Conservation (phyloP, 495 filamentous ascomycete genomes). For the Penicillium paxilli region DNA sequence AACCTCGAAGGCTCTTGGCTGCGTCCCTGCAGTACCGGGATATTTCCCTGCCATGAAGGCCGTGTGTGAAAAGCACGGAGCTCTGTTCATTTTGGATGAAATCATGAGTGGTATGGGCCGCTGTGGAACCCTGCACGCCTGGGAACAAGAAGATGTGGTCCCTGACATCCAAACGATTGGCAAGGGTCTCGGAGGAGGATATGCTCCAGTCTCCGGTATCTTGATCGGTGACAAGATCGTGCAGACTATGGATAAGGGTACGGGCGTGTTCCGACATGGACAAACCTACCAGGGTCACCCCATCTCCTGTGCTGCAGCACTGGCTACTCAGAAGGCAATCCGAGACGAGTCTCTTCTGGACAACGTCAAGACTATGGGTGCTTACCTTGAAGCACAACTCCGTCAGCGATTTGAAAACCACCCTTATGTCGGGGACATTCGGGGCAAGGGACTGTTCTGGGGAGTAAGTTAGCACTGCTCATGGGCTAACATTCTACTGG, state of each 20-base stretch:
- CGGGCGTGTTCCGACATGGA: conserved; percentile 54
- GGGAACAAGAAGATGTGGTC: conserved; percentile 61
- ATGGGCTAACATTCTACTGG: neutral
- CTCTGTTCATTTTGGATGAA: conserved; percentile 72
- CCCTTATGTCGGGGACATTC: conserved; percentile 55
- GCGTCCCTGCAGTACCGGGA: conserved; percentile 60
- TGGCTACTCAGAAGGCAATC: conserved; percentile 56
- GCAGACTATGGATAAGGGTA: conserved; percentile 53
- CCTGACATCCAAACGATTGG: conserved; percentile 72
- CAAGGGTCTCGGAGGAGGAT: conserved; percentile 68
- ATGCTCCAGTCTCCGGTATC: conserved; percentile 61
- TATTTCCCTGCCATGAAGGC: conserved; percentile 64
- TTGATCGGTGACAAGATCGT: conserved; percentile 56
- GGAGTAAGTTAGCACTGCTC: conserved; percentile 37
- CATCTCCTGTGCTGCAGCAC: conserved; percentile 54
- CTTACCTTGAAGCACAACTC: conserved; percentile 39
- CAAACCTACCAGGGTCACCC: conserved; percentile 64
- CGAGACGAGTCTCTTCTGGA: conserved; percentile 45
- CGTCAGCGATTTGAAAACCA: conserved; percentile 32
- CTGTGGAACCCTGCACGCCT: conserved; percentile 65
- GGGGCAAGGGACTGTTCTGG: conserved; percentile 59
- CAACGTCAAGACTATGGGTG: conserved; percentile 49
- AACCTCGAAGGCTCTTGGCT: conserved; percentile 52
- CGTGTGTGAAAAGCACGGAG: conserved; percentile 65
- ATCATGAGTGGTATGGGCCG: conserved; percentile 80